These are phyloP conservation scores for Rhizophagus sp. DNA, from an alignment of 192 early-diverging fungal genomes.

Conservation along the genomic window DNA sequence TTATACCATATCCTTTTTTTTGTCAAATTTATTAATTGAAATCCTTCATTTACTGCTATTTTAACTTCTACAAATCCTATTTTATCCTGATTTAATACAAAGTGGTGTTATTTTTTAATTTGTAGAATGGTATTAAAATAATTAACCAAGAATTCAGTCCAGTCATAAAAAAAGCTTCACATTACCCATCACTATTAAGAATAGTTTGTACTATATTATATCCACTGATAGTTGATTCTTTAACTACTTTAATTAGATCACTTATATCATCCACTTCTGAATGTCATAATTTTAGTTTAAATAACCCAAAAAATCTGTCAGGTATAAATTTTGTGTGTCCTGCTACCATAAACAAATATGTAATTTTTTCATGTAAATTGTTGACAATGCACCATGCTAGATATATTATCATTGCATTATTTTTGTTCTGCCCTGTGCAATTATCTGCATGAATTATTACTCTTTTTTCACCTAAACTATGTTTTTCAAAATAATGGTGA, in stretches of 20 bases:
- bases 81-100: neutral
- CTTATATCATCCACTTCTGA: neutral
- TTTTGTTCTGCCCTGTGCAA: neutral
- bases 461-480: neutral
- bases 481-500: neutral
- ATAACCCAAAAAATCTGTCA: neutral
- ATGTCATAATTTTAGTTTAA: neutral
- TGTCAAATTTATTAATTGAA: neutral
- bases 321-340: neutral
- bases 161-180: neutral
- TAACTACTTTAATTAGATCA: neutral
- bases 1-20: neutral
- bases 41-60: neutral
- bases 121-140: neutral
- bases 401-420: neutral
- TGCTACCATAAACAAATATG: neutral
- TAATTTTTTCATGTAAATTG: neutral
- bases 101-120: neutral
- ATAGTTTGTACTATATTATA: neutral
- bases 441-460: neutral
- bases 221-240: neutral
- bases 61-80: neutral
- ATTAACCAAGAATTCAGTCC: neutral
- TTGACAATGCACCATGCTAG: neutral
- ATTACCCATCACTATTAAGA: neutral